phyloP scores from a whole-genome alignment of 768 basidiomycete species.

The Pleurotus giganteus region DNA sequence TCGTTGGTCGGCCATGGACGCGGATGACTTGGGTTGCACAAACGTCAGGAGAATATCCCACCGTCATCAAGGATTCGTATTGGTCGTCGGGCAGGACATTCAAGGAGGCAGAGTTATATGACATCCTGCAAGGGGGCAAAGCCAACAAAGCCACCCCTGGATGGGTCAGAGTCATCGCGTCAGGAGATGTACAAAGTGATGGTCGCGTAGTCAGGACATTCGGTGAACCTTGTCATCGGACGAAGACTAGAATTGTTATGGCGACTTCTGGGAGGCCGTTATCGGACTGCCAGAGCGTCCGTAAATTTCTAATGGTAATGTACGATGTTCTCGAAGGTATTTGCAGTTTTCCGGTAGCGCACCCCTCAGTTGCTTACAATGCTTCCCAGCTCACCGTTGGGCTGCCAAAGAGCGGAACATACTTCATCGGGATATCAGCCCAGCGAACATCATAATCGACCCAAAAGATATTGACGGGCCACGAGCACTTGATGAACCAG shows the following conservation, averaged over 20 bases:
- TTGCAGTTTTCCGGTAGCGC: background rate
- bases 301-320: background rate
- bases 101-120: conserved; percentile 7
- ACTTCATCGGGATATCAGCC: background rate
- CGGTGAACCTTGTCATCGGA: too few relatives aligned
- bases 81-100: background rate
- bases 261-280: background rate
- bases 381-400: background rate
- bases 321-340: background rate
- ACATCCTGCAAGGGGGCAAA: conserved; percentile 3
- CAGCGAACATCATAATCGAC: background rate
- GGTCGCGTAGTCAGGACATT: too few relatives aligned
- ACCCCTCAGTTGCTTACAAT: background rate
- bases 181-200: background rate
- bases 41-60: background rate
- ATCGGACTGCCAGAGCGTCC: background rate
- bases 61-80: conserved; percentile 10
- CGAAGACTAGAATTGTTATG: background rate
- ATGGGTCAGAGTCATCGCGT: background rate
- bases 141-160: background rate
- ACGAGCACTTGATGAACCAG: background rate
- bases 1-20: conserved; percentile 7
- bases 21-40: conserved; percentile 8
- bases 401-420: background rate
- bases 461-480: background rate